Conservation (phyloP, 768 basidiomycete genomes). For the Piloderma croceum region DNA sequence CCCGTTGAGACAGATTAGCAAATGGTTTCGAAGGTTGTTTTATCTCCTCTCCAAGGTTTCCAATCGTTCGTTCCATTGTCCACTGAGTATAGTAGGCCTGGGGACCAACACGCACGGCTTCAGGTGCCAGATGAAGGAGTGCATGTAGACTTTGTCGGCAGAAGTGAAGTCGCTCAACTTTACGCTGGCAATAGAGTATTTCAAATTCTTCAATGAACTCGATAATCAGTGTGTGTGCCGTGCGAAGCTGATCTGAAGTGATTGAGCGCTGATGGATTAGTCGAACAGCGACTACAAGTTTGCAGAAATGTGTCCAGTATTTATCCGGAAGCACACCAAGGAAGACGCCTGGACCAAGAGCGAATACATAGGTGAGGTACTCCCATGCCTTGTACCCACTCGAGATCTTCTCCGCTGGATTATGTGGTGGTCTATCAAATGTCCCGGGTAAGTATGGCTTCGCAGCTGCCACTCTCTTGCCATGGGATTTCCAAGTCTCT, state of each 20-base stretch:
- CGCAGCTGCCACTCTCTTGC: constrained; percentile 24
- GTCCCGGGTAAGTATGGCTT: constrained; percentile 33
- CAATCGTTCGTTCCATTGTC: constrained; percentile 24
- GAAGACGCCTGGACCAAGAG: constrained; percentile 28
- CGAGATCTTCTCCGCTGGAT: too few species aligned
- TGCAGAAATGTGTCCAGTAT: constrained; percentile 22
- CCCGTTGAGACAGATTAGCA: constrained; percentile 23
- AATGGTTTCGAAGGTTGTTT: constrained; percentile 18
- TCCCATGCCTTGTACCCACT: constrained; percentile 37
- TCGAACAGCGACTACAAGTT: constrained; percentile 18
- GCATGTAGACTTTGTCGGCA: constrained; percentile 6
- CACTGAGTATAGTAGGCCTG: constrained; percentile 23
- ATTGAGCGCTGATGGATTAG: constrained; percentile 18
- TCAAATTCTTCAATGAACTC: constrained; percentile 27
- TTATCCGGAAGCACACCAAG: constrained; percentile 10
- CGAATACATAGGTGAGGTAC: constrained; percentile 27
- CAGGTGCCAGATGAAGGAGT: constrained; percentile 1
- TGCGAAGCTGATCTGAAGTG: constrained; percentile 6
- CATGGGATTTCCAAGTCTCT: constrained; percentile 33
- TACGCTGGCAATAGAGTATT: constrained; percentile 20
- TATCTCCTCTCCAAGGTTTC: constrained; percentile 21
- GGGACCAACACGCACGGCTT: constrained; percentile 15
- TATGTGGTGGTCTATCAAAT: constrained; percentile 36
- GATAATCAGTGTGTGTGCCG: constrained; percentile 12
- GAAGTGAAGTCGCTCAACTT: constrained; percentile 24